Evolutionary conservation across 257 asterid species (phyloP).

Genomic region (Jacaranda copaia): DNA sequence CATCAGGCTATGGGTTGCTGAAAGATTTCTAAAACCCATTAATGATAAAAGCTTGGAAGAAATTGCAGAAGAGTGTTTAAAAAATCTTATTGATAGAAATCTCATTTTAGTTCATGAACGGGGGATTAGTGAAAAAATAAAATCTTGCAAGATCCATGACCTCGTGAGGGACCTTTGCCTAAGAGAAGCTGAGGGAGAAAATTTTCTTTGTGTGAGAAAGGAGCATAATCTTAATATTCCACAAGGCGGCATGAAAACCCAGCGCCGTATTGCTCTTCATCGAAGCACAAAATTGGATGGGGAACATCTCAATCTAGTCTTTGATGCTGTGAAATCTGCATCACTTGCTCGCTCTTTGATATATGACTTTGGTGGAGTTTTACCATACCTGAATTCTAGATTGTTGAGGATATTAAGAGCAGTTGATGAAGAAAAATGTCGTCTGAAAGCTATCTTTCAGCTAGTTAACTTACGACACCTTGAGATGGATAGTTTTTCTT

Average conservation of each 20-base stretch:
- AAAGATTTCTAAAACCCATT: constrained; percentile 17
- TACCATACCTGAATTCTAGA: background rate
- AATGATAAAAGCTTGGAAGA: constrained; percentile 7
- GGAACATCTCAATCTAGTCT: too few species aligned
- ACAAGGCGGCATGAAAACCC: background rate
- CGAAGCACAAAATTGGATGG: too few species aligned
- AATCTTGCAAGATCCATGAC: constrained; percentile 25
- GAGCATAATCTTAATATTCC: background rate
- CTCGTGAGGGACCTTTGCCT: constrained; percentile 21
- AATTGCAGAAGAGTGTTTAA: constrained; percentile 1
- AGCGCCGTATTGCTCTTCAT: constrained; percentile 12
- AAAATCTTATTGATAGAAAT: constrained; percentile 22
- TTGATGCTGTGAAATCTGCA: too few species aligned
- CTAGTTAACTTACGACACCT: constrained; percentile 7
- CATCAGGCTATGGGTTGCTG: constrained; percentile 30
- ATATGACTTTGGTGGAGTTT: too few species aligned
- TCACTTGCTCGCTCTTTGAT: too few species aligned
- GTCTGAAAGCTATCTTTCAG: background rate
- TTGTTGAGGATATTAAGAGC: background rate
- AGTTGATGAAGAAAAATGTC: background rate
- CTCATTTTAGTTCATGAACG: background rate
- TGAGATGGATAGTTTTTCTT: background rate
- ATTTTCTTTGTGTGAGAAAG: background rate
- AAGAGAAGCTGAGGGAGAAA: constrained; percentile 20
- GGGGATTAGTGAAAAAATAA: background rate